phyloP scores from a whole-genome alignment of 2,329 filamentous ascomycete species.

The Tolypocladium sp. region DNA sequence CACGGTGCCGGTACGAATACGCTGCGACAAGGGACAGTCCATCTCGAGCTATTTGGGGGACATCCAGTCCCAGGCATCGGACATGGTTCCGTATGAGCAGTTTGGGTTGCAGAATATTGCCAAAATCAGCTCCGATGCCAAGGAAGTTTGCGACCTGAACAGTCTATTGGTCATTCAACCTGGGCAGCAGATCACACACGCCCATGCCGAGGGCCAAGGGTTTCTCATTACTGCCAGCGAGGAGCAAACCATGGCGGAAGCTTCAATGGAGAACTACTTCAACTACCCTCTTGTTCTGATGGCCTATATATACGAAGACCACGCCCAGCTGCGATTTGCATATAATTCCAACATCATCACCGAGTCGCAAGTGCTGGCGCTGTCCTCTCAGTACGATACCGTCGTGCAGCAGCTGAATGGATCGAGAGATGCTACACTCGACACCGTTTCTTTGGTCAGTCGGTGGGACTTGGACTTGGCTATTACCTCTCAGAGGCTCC shows the following conservation, averaged over 20 bases:
- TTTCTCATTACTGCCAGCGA: background rate
- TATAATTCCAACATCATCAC: background rate
- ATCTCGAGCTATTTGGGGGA: slow-evolving; percentile 2
- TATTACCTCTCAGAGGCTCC: background rate
- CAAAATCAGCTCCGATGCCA: slow-evolving; percentile 6
- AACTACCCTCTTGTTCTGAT: slow-evolving; percentile 4
- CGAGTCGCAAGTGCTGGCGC: background rate
- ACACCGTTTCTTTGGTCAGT: background rate
- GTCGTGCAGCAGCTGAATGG: background rate
- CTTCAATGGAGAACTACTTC: slow-evolving; percentile 3
- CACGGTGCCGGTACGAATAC: background rate
- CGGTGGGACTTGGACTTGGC: background rate
- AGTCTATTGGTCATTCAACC: slow-evolving; percentile 17
- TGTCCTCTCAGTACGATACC: background rate
- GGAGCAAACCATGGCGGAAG: background rate
- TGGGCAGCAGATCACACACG: background rate
- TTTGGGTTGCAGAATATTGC: slow-evolving; percentile 12
- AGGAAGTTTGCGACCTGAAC: slow-evolving; percentile 14
- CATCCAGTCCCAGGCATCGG: background rate
- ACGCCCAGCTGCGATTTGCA: background rate
- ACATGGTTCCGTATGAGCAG: background rate
- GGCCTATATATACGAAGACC: background rate
- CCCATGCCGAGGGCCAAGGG: background rate
- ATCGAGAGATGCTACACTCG: background rate
- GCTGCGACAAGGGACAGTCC: slow-evolving; percentile 2